Percentiles rank a stretch among this genome's conserved stretches.
phyloP scores from a whole-genome alignment of 768 basidiomycete species.

The Lanmaoa pseudosensibilis region DNA sequence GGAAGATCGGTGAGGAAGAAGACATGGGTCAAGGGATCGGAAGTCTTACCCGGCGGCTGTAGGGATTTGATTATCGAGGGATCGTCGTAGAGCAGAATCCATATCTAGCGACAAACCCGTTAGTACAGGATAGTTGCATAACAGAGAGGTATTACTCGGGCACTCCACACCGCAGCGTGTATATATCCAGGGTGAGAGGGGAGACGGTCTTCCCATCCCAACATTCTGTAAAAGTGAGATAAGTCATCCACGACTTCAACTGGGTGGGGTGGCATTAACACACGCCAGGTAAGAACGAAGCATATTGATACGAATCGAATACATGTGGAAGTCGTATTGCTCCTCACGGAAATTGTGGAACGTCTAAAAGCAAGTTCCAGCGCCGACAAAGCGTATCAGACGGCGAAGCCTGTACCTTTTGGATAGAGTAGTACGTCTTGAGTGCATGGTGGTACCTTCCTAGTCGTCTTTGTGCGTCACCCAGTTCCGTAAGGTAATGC shows the following conservation, averaged over 20 bases:
- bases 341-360: constrained; percentile 92
- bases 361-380: constrained; percentile 42
- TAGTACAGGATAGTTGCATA: constrained; percentile 9
- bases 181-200: constrained; percentile 77
- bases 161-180: constrained; percentile 66
- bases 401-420: constrained; percentile 51
- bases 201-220: constrained; percentile 80
- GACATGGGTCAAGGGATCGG: constrained; percentile 21
- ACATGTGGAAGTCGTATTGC: constrained; percentile 97
- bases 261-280: constrained; percentile 24
- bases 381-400: background rate
- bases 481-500: constrained; percentile 83
- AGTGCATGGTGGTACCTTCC: constrained; percentile 76
- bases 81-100: constrained; percentile 67
- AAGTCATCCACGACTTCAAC: background rate
- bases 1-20: constrained; percentile 22
- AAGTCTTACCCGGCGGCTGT: constrained; percentile 38
- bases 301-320: constrained; percentile 87
- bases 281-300: constrained; percentile 85
- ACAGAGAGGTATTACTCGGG: constrained; percentile 48
- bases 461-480: constrained; percentile 60
- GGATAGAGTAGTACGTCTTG: constrained; percentile 78
- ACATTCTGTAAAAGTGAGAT: constrained; percentile 48
- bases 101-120: constrained; percentile 54
- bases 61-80: constrained; percentile 53